Percentiles rank a stretch among this genome's conserved stretches.
Conservation (phyloP, 306 rosid species). For the Alnus rubra region DNA sequence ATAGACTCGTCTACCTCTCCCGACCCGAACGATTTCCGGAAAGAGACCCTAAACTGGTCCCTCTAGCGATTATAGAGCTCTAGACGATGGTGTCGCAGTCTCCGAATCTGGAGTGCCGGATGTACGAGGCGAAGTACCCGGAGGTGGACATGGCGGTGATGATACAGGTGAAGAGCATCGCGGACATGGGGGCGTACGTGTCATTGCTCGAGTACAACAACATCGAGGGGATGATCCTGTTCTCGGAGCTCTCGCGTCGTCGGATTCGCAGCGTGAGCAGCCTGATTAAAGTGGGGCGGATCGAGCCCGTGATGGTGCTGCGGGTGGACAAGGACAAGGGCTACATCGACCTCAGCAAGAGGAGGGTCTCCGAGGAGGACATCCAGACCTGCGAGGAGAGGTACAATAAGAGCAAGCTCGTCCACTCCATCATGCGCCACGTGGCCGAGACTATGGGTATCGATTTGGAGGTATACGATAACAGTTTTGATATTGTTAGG, state of each 20-base stretch:
- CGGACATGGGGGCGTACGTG: conserved; percentile 98
- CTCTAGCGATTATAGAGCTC: no score
- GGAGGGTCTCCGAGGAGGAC: conserved; percentile 97
- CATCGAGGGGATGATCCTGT: conserved; percentile 95
- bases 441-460: conserved; percentile 79
- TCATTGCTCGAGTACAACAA: conserved; percentile 92
- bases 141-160: conserved; percentile 98
- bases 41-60: no score
- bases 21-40: no score
- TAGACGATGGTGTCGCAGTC: conserved; percentile 46
- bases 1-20: no score
- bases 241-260: conserved; percentile 97
- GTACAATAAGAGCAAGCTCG: conserved; percentile 96
- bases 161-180: conserved; percentile 98
- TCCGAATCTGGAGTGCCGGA: conserved; percentile 84
- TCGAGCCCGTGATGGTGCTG: conserved; percentile 94
- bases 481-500: no score
- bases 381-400: conserved; percentile 85
- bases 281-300: conserved; percentile 85
- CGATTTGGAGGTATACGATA: conserved; percentile 71
- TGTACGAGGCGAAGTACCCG: conserved; percentile 91
- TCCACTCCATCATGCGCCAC: conserved; percentile 96
- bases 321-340: conserved; percentile 97
- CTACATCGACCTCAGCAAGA: conserved; percentile 89
- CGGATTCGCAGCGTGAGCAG: conserved; percentile 94